A percentile compares a stretch with the other conserved stretches of the same genome.
These are phyloP conservation scores for Kazachstania bromeliacearum DNA, from an alignment of 805 yeast species.

Conservation along the genomic window DNA sequence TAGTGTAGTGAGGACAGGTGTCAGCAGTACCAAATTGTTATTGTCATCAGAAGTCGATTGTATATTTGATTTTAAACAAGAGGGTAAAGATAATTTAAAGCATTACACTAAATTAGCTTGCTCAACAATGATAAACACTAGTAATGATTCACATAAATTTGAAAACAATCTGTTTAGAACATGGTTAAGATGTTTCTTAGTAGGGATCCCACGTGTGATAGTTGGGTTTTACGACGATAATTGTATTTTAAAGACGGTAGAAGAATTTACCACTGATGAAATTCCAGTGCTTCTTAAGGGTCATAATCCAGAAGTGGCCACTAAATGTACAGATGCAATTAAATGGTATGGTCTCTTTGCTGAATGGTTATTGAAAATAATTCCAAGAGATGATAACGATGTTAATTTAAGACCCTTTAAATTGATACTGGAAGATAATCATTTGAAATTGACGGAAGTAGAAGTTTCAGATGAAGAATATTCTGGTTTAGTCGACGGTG, in stretches of 20 bases:
- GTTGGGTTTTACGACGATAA: constrained; percentile 82
- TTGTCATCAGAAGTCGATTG: constrained; percentile 92
- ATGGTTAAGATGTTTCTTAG: constrained; percentile 90
- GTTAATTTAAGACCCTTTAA: constrained; percentile 44
- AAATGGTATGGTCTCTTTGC: constrained; percentile 80
- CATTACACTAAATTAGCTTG: constrained; percentile 88
- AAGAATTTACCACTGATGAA: constrained; percentile 67
- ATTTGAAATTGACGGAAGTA: constrained; percentile 42
- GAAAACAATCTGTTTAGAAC: constrained; percentile 69
- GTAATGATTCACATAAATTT: constrained; percentile 51
- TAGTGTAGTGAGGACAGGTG: constrained; percentile 75
- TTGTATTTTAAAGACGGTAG: constrained; percentile 55
- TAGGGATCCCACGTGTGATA: constrained; percentile 72
- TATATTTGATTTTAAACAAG: constrained; percentile 63
- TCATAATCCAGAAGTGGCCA: constrained; percentile 34
- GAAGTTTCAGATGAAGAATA: constrained; percentile 27
- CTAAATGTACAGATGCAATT: constrained; percentile 69
- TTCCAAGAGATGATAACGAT: constrained; percentile 42
- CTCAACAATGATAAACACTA: constrained; percentile 43
- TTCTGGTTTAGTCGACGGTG: constrained; percentile 4
- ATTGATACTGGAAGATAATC: constrained; percentile 40
- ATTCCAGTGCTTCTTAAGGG: constrained; percentile 59
- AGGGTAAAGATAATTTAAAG: constrained; percentile 39
- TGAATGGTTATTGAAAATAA: constrained; percentile 58
- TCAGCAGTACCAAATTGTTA: constrained; percentile 59